Conservation (phyloP, 2,329 filamentous ascomycete species). For the Emmonsia crescens region DNA sequence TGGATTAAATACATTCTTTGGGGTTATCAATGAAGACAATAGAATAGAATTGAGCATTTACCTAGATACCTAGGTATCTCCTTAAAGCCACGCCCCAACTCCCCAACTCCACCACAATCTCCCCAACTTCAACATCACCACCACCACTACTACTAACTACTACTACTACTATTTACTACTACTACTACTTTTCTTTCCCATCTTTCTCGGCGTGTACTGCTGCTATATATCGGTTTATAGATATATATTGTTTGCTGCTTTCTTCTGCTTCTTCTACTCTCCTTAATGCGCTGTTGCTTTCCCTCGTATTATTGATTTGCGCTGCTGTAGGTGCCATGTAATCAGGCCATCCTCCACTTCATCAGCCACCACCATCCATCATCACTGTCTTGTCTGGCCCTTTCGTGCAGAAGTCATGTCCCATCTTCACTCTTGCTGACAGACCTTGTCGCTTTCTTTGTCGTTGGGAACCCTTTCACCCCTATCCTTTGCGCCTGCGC, state of each 20-base stretch:
- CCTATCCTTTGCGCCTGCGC: neutral
- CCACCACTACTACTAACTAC: neutral
- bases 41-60: too few species aligned
- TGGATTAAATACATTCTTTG: too few species aligned
- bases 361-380: neutral
- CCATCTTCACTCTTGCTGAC: constrained; percentile 5
- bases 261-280: neutral
- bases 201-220: neutral
- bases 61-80: too few species aligned
- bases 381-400: neutral
- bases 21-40: too few species aligned
- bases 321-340: neutral
- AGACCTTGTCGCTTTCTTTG: neutral
- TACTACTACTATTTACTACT: neutral
- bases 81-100: neutral
- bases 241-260: neutral
- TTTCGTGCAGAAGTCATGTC: neutral
- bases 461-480: neutral
- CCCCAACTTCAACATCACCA: neutral
- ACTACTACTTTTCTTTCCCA: neutral
- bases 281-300: neutral
- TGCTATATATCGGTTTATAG: neutral
- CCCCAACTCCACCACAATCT: neutral
- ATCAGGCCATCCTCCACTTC: neutral
- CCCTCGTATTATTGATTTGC: neutral